phyloP scores from a whole-genome alignment of 2,329 filamentous ascomycete species.

The Xylariaceae sp. region DNA sequence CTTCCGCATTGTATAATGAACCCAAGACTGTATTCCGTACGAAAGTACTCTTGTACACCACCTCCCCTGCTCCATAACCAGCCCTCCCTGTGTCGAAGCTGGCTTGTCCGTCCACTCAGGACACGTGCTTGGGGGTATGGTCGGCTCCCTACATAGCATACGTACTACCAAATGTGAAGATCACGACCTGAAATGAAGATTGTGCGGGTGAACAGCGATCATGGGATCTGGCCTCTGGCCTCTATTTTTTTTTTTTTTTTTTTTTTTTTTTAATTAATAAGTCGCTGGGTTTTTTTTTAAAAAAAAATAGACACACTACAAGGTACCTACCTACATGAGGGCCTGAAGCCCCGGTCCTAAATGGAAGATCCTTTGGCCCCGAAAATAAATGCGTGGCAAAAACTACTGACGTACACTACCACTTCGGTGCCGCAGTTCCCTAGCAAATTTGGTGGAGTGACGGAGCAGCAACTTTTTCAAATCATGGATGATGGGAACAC shows the following conservation, averaged over 20 bases:
- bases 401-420: not conserved
- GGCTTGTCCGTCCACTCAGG: not conserved
- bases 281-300: not conserved
- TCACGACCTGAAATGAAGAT: not conserved
- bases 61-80: not conserved
- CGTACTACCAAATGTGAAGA: not conserved
- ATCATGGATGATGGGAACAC: not conserved
- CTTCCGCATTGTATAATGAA: not conserved
- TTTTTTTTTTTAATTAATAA: no score
- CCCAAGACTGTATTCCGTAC: not conserved
- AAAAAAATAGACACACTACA: no score
- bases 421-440: not conserved
- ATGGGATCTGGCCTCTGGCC: not conserved
- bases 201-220: not conserved
- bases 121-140: not conserved
- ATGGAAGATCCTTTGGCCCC: not conserved
- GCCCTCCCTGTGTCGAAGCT: not conserved
- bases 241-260: no score
- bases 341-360: not conserved
- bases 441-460: no score
- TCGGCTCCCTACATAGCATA: not conserved
- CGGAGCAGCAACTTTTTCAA: no score
- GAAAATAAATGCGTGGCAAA: not conserved
- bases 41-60: not conserved
- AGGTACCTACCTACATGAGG: not conserved